Conservation (phyloP, 1,284 basidiomycete species). For the Meripilus lineatus region DNA sequence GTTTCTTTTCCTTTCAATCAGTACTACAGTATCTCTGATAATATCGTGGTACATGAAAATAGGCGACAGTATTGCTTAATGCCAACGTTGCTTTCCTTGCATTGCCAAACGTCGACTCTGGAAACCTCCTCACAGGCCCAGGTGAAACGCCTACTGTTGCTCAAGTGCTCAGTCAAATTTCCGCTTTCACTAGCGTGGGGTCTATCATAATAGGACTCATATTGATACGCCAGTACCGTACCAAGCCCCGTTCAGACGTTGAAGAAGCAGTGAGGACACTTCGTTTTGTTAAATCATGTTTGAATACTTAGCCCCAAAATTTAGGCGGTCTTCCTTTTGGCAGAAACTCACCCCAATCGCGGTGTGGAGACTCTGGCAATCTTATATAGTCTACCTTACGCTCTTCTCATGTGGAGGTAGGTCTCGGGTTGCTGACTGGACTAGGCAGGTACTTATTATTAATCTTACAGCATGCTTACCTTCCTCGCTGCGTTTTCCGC, state of each 20-base stretch:
- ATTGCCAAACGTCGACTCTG: slow-evolving; percentile 35
- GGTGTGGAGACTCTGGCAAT: slow-evolving; percentile 34
- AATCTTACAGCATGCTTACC: slow-evolving; percentile 17
- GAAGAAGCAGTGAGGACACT: slow-evolving; percentile 29
- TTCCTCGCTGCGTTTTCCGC: slow-evolving; percentile 17
- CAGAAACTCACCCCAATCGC: slow-evolving; percentile 21
- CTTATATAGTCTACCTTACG: slow-evolving; percentile 33
- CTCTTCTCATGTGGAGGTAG: slow-evolving; percentile 36
- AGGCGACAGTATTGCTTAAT: slow-evolving; percentile 41
- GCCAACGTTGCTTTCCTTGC: slow-evolving; percentile 43
- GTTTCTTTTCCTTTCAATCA: not conserved
- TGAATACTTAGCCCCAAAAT: no score
- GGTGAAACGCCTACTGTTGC: slow-evolving; percentile 31
- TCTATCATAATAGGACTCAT: slow-evolving; percentile 44
- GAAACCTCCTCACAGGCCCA: slow-evolving; percentile 9
- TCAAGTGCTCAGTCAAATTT: slow-evolving; percentile 43
- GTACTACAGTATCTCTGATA: no score
- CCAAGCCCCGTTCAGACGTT: slow-evolving; percentile 31
- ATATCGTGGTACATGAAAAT: no score
- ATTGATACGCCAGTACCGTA: slow-evolving; percentile 38
- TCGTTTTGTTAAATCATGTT: no score
- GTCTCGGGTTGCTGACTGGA: slow-evolving; percentile 17
- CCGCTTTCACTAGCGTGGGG: slow-evolving; percentile 40
- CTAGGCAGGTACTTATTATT: no score
- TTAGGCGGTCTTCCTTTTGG: no score